Conservation (phyloP, 2,329 filamentous ascomycete species). For the Fusarium sp. region DNA sequence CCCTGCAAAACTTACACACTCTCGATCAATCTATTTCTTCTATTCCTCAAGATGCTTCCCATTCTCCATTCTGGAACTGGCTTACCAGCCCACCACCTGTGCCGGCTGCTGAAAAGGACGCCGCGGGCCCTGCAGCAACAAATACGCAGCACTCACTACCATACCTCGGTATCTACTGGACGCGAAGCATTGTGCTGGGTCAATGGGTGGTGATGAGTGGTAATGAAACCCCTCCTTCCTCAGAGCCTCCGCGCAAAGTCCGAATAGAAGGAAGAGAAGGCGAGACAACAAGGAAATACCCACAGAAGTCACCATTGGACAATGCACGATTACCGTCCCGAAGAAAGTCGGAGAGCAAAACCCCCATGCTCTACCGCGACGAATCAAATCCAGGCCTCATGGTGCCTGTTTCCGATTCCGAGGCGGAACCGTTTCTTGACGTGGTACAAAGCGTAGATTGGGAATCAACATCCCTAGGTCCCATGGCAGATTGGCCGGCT, state of each 20-base stretch:
- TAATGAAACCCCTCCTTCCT: constrained; percentile 50
- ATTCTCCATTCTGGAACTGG: constrained; percentile 56
- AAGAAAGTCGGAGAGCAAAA: constrained; percentile 40
- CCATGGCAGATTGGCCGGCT: constrained; percentile 59
- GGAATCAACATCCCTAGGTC: constrained; percentile 59
- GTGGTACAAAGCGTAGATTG: constrained; percentile 59
- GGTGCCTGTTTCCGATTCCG: constrained; percentile 51
- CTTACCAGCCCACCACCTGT: constrained; percentile 43
- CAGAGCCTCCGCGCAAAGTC: constrained; percentile 49
- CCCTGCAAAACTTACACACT: constrained; percentile 46
- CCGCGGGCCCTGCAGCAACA: constrained; percentile 4
- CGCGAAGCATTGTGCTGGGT: constrained; percentile 49
- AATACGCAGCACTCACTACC: constrained; percentile 45
- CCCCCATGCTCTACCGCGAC: constrained; percentile 46
- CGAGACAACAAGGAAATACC: constrained; percentile 28
- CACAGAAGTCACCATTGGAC: constrained; percentile 39
- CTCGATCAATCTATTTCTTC: constrained; percentile 50
- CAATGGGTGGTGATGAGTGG: constrained; percentile 55
- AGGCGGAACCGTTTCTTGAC: constrained; percentile 53
- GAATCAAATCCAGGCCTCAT: constrained; percentile 50
- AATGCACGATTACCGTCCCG: constrained; percentile 33
- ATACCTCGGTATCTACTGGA: constrained; percentile 53
- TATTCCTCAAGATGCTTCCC: constrained; percentile 45
- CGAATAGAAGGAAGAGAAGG: constrained; percentile 45
- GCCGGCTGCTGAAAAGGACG: constrained; percentile 8